A percentile compares a stretch with the other conserved stretches of the same genome.
Conservation (phyloP, 2,329 filamentous ascomycete species). For the Phyllosticta citribraziliensis region DNA sequence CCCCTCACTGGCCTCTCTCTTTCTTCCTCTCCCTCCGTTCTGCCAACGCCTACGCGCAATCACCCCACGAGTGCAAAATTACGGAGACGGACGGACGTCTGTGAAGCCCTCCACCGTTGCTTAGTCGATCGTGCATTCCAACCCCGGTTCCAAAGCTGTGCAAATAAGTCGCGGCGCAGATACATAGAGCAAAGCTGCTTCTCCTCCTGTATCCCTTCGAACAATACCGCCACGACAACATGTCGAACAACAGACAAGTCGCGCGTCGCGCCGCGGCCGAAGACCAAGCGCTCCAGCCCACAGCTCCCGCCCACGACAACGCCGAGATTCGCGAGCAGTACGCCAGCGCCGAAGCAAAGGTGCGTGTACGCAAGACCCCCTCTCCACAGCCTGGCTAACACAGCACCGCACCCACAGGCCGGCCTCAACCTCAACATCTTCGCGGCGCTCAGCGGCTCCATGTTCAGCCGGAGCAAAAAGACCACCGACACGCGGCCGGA, state of each 20-base stretch:
- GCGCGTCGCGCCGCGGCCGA: not conserved
- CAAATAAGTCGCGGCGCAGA: too few species aligned
- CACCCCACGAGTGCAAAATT: too few species aligned
- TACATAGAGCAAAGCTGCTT: not conserved
- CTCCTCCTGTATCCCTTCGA: not conserved
- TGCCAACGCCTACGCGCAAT: too few species aligned
- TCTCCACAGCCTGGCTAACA: not conserved
- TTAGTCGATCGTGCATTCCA: too few species aligned
- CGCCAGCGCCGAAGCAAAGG: constrained; percentile 23
- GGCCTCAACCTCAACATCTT: constrained; percentile 29
- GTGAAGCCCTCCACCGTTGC: too few species aligned
- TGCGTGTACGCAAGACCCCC: constrained; percentile 10
- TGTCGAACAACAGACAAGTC: constrained; percentile 2
- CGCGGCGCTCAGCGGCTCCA: constrained; percentile 24
- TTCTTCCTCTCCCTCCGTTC: not conserved
- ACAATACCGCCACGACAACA: not conserved
- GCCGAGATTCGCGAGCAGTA: constrained; percentile 22
- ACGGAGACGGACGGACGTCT: too few species aligned
- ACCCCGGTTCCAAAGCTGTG: too few species aligned
- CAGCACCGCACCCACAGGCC: constrained; percentile 15
- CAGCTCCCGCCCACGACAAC: not conserved
- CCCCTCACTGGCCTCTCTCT: not conserved
- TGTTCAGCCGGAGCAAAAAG: constrained; percentile 22
- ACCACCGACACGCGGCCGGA: constrained; percentile 21
- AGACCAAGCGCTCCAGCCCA: not conserved